phyloP scores from a whole-genome alignment of 306 rosid genomes.

The Crataegus laevigata region DNA sequence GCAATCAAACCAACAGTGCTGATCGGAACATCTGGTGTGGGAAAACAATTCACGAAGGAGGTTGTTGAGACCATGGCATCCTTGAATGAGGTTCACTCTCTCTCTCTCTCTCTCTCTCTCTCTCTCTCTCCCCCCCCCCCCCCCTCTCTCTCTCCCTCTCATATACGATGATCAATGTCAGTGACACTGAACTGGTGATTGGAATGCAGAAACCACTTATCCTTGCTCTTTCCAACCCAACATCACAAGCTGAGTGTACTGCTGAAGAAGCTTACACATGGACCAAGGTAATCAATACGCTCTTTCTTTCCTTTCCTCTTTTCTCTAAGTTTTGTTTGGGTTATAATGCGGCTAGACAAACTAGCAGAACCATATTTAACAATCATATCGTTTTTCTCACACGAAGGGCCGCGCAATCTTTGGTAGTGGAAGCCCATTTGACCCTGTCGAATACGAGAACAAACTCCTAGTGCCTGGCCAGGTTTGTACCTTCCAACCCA shows the following conservation, averaged over 20 bases:
- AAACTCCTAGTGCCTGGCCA: slow-evolving; percentile 83
- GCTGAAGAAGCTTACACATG: slow-evolving; percentile 97
- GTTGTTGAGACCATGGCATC: slow-evolving; percentile 91
- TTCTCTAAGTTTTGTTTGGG: background rate
- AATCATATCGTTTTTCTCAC: slow-evolving; percentile 9
- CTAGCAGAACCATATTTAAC: background rate
- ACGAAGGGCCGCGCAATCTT: slow-evolving; percentile 79
- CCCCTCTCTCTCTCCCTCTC: background rate
- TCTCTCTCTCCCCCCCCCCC: background rate
- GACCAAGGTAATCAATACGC: slow-evolving; percentile 56
- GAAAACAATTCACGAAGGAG: slow-evolving; percentile 88
- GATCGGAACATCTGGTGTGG: slow-evolving; percentile 90
- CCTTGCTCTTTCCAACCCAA: slow-evolving; percentile 94
- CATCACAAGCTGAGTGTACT: slow-evolving; percentile 96
- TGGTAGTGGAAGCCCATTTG: slow-evolving; percentile 96
- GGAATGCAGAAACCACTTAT: slow-evolving; percentile 85
- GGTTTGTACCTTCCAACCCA: slow-evolving; percentile 36
- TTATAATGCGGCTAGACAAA: background rate
- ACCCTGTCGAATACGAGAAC: slow-evolving; percentile 60
- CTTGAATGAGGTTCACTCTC: slow-evolving; percentile 60
- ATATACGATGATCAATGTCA: background rate
- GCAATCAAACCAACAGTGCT: slow-evolving; percentile 90
- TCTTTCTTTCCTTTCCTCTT: background rate
- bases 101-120: background rate
- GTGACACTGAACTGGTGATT: slow-evolving; percentile 18